Evolutionary conservation across 179 eudicot species (phyloP), one percentile per base, ranked within the genome.

Genomic region (Pouteria campechiana): DNA sequence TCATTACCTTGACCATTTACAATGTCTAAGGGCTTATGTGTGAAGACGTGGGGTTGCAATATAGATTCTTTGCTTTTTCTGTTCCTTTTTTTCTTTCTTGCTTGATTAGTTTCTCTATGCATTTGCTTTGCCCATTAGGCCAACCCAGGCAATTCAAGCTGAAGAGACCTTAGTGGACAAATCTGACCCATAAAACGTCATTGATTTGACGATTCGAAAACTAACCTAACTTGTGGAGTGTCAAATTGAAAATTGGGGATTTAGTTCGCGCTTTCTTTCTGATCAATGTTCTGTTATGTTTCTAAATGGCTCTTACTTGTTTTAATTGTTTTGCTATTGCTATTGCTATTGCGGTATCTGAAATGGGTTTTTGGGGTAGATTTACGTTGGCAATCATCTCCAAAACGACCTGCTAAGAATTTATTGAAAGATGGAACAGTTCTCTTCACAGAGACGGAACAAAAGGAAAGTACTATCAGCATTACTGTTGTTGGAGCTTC

Each of bases 401-500:
- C 62, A 27, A 67, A 55, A 60, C 73, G 63, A 25, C 27, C 48
- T n/a, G 34, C 28, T 7, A 52, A 57, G 24, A 52, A 61, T 13
- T 37, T 44, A 23, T 50, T 7, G 11, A 57, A 31, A 36, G 57
- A 57, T n/a, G 48, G 30, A 20, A 32, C 69, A 3, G 41, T 41
- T 34, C 48, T 37, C 17, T 46, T 45, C 17, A 36, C 59, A 3
- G 61, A 63, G 21, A 36, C 56, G 22, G 51, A 17, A 18, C 53
- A 61, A 50, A 17, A 21, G 31, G 78, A 66, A 23, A 61, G 76
- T 9, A 70, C 64, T 53, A 63, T 88, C 34, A 88, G 88, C 63
- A 72, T 88, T 50, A 72, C 84, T 21, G 73, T 88, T 15, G 75
- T 88, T 43, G 97, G 97, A 37, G 97, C 94, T 41, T 75, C 97